phyloP scores from a whole-genome alignment of 139 green algal species.

The Coelastrella sp. region DNA sequence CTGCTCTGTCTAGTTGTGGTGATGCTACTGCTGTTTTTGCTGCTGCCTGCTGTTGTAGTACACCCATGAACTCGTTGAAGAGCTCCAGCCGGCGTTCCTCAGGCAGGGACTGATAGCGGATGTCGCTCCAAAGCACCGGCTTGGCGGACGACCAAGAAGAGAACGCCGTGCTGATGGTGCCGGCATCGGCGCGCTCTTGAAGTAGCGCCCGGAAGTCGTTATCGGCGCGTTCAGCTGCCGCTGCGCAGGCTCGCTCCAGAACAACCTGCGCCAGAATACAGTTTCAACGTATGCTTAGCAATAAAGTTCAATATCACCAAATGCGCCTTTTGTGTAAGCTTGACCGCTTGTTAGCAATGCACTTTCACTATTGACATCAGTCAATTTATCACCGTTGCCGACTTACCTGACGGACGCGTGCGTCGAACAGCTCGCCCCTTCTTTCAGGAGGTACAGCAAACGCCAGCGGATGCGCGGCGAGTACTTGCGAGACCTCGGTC shows the following conservation, averaged over 20 bases:
- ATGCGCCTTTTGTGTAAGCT: too few relatives aligned
- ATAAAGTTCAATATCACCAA: too few relatives aligned
- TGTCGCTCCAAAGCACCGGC: conserved; percentile 30
- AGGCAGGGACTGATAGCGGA: conserved; percentile 26
- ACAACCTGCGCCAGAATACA: conserved; percentile 3
- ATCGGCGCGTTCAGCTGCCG: conserved; percentile 38
- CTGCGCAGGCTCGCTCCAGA: conserved; percentile 30
- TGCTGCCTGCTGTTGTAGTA: background rate
- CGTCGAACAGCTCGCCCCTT: conserved; percentile 29
- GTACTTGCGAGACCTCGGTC: conserved; percentile 7
- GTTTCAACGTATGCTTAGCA: too few relatives aligned
- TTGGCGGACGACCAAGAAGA: conserved; percentile 23
- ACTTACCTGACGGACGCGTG: conserved; percentile 27
- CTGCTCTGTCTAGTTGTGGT: background rate
- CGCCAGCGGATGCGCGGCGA: background rate
- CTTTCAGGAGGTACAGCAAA: background rate
- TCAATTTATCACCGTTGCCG: too few relatives aligned
- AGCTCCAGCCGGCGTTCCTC: conserved; percentile 27
- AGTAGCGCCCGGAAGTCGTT: conserved; percentile 46
- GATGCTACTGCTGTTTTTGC: background rate
- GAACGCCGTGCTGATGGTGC: background rate
- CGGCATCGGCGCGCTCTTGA: background rate
- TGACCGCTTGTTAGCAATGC: too few relatives aligned
- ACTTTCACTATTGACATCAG: too few relatives aligned
- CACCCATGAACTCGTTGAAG: conserved; percentile 24